Percentiles rank a stretch among this genome's conserved stretches.
Evolutionary conservation across 768 basidiomycete species (phyloP).

Genomic region (Leccinum subgranulosum): DNA sequence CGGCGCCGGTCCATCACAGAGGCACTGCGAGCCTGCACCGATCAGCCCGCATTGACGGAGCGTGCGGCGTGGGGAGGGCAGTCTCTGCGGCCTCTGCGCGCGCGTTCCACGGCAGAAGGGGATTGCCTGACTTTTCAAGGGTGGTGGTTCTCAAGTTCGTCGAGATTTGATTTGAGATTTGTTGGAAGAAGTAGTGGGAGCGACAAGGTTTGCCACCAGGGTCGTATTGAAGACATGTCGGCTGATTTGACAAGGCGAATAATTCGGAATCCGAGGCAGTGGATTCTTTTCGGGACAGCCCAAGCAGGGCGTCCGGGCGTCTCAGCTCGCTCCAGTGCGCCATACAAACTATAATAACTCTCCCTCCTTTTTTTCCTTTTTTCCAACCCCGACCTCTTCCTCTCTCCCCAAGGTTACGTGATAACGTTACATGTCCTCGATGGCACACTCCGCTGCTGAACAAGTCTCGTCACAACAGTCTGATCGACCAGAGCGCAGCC

Average conservation of each 20-base stretch:
- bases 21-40: background rate
- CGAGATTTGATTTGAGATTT: constrained; percentile 34
- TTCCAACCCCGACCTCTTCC: constrained; percentile 51
- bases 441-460: constrained; percentile 50
- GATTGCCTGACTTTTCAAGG: constrained; percentile 17
- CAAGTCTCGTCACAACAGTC: constrained; percentile 36
- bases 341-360: constrained; percentile 35
- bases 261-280: constrained; percentile 46
- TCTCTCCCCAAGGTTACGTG: constrained; percentile 36
- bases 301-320: constrained; percentile 21
- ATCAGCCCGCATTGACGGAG: background rate
- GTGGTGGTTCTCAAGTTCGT: constrained; percentile 20
- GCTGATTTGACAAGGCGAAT: constrained; percentile 43
- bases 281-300: constrained; percentile 26
- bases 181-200: constrained; percentile 18
- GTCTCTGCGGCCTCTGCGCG: background rate
- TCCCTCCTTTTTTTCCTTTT: constrained; percentile 30
- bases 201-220: constrained; percentile 35
- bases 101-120: constrained; percentile 11
- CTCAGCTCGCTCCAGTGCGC: constrained; percentile 16
- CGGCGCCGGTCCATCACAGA: background rate
- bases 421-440: constrained; percentile 56
- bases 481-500: constrained; percentile 79
- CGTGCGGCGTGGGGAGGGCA: constrained; percentile 1
- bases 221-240: constrained; percentile 33